phyloP scores from a whole-genome alignment of 2,329 filamentous ascomycete genomes.

The Podosphaera fusca region DNA sequence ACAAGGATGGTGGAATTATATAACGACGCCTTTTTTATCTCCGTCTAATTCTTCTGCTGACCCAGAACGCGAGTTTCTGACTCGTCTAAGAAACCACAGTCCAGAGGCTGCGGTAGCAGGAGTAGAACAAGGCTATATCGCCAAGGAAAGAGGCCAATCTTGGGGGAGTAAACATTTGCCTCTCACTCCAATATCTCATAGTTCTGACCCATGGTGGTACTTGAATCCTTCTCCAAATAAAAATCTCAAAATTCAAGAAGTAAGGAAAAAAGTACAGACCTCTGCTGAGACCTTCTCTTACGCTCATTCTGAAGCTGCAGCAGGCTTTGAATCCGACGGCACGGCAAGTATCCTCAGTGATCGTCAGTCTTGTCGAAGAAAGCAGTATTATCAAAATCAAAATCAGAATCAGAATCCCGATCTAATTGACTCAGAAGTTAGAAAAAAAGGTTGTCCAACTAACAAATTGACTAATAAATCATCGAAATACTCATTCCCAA shows the following conservation, averaged over 20 bases:
- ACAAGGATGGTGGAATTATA: constrained; percentile 56
- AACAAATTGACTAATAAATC: background rate
- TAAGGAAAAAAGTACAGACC: constrained; percentile 12
- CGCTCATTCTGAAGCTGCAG: constrained; percentile 7
- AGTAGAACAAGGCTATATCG: constrained; percentile 6
- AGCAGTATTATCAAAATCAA: background rate
- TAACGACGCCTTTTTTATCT: constrained; percentile 43
- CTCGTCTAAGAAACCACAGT: constrained; percentile 14
- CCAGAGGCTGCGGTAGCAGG: constrained; percentile 15
- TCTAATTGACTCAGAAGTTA: background rate
- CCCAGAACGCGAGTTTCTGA: constrained; percentile 4
- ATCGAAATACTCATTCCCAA: background rate
- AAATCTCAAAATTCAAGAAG: constrained; percentile 5
- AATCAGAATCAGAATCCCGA: background rate
- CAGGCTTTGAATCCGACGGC: constrained; percentile 4
- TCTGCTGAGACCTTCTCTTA: constrained; percentile 11
- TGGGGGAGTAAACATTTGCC: constrained; percentile 17
- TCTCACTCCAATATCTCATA: constrained; percentile 11
- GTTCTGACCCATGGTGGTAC: constrained; percentile 20
- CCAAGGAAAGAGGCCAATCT: constrained; percentile 7
- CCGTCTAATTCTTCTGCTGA: constrained; percentile 16
- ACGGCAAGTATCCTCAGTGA: constrained; percentile 5
- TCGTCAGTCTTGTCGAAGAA: background rate
- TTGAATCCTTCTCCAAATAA: background rate
- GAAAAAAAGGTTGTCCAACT: background rate